Evolutionary conservation across 352 stramenopile genomes (phyloP).

Genomic region (Pythium scleroteichum): DNA sequence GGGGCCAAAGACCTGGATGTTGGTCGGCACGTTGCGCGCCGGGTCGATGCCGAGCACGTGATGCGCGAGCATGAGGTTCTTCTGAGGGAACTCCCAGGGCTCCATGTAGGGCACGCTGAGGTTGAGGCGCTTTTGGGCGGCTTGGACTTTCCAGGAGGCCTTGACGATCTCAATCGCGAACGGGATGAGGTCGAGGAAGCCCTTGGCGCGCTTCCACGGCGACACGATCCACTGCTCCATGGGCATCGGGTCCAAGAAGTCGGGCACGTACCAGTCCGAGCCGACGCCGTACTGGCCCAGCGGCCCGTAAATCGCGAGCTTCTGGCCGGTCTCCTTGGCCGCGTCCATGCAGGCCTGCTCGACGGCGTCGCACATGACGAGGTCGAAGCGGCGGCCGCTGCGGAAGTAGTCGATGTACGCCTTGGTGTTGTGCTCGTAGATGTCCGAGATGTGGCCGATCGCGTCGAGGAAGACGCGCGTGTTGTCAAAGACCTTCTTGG

Average conservation of each 20-base stretch:
- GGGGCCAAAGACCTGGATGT: conserved; percentile 28
- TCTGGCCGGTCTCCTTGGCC: conserved; percentile 22
- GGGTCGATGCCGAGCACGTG: conserved; percentile 29
- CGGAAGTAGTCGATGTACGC: conserved; percentile 26
- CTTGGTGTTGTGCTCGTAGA: conserved; percentile 29
- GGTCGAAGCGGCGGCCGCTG: conserved; percentile 16
- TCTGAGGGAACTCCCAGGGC: conserved; percentile 29
- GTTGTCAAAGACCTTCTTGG: conserved; percentile 27
- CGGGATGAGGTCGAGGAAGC: conserved; percentile 26
- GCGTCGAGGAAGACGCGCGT: conserved; percentile 26
- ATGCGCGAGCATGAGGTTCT: conserved; percentile 31
- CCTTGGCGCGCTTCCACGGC: conserved; percentile 26
- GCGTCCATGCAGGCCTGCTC: conserved; percentile 31
- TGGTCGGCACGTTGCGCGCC: conserved; percentile 25
- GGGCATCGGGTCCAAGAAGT: conserved; percentile 29
- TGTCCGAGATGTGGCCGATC: conserved; percentile 25
- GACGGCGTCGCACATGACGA: conserved; percentile 26
- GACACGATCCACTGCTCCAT: conserved; percentile 31
- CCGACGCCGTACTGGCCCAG: conserved; percentile 28
- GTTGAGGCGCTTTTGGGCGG: conserved; percentile 24
- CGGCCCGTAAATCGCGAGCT: conserved; percentile 27
- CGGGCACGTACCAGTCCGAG: conserved; percentile 28
- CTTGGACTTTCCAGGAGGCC: conserved; percentile 27
- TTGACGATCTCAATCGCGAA: conserved; percentile 26
- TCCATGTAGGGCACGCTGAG: conserved; percentile 29